These are phyloP conservation scores for Mercurialis annua DNA, from an alignment of 345 rosid genomes.

Conservation along the genomic window DNA sequence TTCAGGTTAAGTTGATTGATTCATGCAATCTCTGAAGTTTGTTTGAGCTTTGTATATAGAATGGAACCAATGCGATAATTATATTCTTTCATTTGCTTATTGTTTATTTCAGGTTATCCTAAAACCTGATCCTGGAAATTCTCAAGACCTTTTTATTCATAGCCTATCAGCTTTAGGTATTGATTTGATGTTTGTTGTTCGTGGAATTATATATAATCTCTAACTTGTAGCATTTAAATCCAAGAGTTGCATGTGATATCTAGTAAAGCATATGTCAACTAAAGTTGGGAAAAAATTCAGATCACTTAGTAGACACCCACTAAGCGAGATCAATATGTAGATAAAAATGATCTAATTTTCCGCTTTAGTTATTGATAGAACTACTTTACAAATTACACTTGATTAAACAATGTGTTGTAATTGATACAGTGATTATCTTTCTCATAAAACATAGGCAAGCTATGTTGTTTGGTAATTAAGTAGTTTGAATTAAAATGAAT, in stretches of 20 bases:
- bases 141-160: slow-evolving; percentile 84
- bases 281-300: not conserved
- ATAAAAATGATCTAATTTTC: not conserved
- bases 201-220: not conserved
- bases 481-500: not conserved
- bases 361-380: not conserved
- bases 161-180: slow-evolving; percentile 93
- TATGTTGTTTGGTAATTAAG: not conserved
- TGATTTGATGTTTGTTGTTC: not conserved
- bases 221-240: too few relatives aligned
- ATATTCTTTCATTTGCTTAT: not conserved
- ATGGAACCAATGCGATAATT: not conserved
- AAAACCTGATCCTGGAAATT: slow-evolving; percentile 97
- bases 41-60: not conserved
- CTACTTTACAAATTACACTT: not conserved
- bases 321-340: not conserved
- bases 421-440: not conserved
- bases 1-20: slow-evolving; percentile 52
- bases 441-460: not conserved
- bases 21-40: not conserved
- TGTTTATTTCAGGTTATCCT: slow-evolving; percentile 65
- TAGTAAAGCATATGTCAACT: not conserved
- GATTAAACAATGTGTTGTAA: not conserved
- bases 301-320: not conserved
- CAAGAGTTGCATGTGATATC: not conserved